Evolutionary conservation across 2,329 filamentous ascomycete species (phyloP).

Genomic region (Aureobasidium sp.): DNA sequence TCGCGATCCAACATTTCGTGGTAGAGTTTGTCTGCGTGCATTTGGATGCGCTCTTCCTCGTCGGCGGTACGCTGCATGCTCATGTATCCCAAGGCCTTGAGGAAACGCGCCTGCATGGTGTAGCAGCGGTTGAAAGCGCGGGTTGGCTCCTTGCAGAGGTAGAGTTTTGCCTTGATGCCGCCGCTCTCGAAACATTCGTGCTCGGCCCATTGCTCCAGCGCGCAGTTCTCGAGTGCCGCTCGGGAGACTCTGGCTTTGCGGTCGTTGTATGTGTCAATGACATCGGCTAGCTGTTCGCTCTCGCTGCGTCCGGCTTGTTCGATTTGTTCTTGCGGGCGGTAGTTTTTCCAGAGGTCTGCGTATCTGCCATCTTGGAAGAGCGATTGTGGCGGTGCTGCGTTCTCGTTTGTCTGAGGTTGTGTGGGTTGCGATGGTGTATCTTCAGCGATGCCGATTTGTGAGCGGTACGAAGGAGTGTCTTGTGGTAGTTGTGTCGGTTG

Average conservation of each 20-base stretch:
- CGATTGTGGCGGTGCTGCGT: constrained; percentile 41
- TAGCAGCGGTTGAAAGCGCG: constrained; percentile 77
- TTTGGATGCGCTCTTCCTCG: constrained; percentile 76
- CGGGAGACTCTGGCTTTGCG: constrained; percentile 67
- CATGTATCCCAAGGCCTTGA: constrained; percentile 84
- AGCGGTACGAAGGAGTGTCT: constrained; percentile 19
- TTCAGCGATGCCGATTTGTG: constrained; percentile 22
- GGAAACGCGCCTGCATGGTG: constrained; percentile 78
- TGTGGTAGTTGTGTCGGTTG: neutral
- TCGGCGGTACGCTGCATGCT: constrained; percentile 54
- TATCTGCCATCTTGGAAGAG: constrained; percentile 62
- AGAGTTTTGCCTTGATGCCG: constrained; percentile 57
- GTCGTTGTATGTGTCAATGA: constrained; percentile 77
- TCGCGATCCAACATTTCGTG: constrained; percentile 82
- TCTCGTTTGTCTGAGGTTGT: constrained; percentile 19
- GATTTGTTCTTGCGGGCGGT: constrained; percentile 62
- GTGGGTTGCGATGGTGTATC: constrained; percentile 12
- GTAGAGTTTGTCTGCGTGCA: constrained; percentile 89
- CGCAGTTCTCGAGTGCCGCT: constrained; percentile 88
- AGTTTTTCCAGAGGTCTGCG: constrained; percentile 88
- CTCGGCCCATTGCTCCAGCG: constrained; percentile 74
- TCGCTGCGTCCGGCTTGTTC: constrained; percentile 63
- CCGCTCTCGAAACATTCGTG: constrained; percentile 73
- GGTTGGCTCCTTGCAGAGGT: constrained; percentile 73
- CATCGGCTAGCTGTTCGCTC: constrained; percentile 69